Evolutionary conservation across 371 early-diverging fungal species (phyloP), one percentile per base, ranked within the genome.

Genomic region (Massospora cicadina): DNA sequence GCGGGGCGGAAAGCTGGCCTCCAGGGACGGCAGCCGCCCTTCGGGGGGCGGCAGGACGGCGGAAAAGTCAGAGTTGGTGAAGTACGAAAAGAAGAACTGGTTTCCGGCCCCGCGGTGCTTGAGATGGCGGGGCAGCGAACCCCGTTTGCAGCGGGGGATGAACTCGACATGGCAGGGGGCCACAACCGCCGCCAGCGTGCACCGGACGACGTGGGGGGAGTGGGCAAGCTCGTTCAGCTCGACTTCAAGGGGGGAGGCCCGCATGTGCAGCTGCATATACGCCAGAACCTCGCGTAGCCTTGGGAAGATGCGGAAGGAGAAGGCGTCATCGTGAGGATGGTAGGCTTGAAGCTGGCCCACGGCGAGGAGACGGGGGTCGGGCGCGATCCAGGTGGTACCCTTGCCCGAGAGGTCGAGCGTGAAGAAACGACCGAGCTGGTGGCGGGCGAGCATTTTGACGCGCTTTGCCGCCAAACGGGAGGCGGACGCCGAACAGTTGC

Each of bases 31-130:
- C 24, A 55, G 13, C n/a, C 33, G 63, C 54, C 32, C 54, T n/a
- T 10, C 43, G 43, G 17, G 43, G 43, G 33, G 59, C 31, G 58
- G 62, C 64, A 59, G 32, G 13, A 60, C 24, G 12, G 60, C 24
- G 29, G 32, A 33, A 58, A 17, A 7, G 25, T 33, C 55, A 2
- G 33, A 2, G 21, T 62, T 33, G 61, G 30, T 60, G 29, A 62
- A 59, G 10, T 54, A 53, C 31, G 53, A 68, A 57, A 65, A 61
- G 32, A 24, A 68, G 43, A 63, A 65, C 5, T 54, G 23, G 21
- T 71, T 55, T 0, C 69, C 71, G 23, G 71, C 55, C 0, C 71
- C 71, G 62, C 63, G 65, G 64, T 68, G 58, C 28, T 64, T 33
- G 24, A 60, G 32, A 30, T 60, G 2, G 30, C 10, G 2, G 10